Conservation (phyloP, 192 early-diverging fungal species). For the Phycomyces nitens region DNA sequence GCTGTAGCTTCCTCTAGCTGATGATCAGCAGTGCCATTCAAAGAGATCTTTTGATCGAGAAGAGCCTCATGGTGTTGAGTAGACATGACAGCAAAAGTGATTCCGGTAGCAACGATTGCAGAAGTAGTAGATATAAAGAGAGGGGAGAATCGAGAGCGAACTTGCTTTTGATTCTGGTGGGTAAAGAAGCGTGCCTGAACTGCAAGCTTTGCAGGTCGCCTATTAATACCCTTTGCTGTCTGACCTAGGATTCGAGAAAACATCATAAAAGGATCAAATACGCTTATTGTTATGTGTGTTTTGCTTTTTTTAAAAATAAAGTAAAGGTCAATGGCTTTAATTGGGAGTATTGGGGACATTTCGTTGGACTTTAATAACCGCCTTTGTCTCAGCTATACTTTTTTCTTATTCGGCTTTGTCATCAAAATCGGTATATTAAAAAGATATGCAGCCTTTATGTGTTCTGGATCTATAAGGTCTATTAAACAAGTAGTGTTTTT, state of each 20-base stretch:
- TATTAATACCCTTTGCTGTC: too few relatives aligned
- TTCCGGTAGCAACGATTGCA: constrained; percentile 4
- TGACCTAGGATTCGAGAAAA: too few relatives aligned
- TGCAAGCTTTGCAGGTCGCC: neutral
- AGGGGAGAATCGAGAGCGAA: neutral
- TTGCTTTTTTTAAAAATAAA: neutral
- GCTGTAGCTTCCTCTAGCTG: neutral
- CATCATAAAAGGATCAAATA: neutral
- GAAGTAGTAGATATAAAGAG: neutral
- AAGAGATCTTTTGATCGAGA: neutral
- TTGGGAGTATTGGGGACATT: too few relatives aligned
- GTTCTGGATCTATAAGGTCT: too few relatives aligned
- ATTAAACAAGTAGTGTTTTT: too few relatives aligned
- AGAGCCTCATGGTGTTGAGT: constrained; percentile 10
- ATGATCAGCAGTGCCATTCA: too few relatives aligned
- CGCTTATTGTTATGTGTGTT: neutral
- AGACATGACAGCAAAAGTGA: constrained; percentile 4
- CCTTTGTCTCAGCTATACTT: too few relatives aligned
- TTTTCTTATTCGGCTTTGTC: too few relatives aligned
- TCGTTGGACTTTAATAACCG: too few relatives aligned
- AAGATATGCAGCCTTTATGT: too few relatives aligned
- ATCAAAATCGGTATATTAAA: too few relatives aligned
- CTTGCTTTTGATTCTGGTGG: neutral
- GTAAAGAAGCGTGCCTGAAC: neutral
- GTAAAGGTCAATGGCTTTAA: neutral